Evolutionary conservation across 2,329 filamentous ascomycete species (phyloP), one percentile per base, ranked within the genome.

Genomic region (Fusarium sp.): DNA sequence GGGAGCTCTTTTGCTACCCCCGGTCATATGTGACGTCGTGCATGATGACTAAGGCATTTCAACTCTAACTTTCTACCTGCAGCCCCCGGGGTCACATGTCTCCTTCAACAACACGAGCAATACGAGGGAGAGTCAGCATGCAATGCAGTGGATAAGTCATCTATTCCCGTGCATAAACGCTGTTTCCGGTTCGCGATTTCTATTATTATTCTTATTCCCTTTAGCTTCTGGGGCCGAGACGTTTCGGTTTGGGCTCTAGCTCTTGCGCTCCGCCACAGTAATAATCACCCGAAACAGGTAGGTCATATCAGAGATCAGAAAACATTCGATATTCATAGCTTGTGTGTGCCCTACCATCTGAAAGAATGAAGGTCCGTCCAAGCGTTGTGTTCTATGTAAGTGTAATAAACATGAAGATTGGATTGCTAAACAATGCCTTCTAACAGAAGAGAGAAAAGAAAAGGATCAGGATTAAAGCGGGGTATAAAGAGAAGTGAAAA

Each of bases 11-110:
- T 21, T 27, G 15, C 27, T 41, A 56, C 63, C 69, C 69, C 70
- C 23, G 61, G 70, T 60, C 49, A 45, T 51, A 58, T 67, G 70
- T 73, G 70, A 73, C 70, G 70, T 73, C 66, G 70, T 60, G 52
- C 23, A 68, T 52, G 70, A 73, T 73, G 70, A 73, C 70, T 73
- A 73, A 73, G 62, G 31, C 39, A 25, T 8, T 21, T 45, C 31
- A 41, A 54, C 48, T 38, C 42, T 39, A 21, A n/a, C 41, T 54
- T 27, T 46, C 54, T 52, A 60, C 61, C 63, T 66, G 23, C 27
- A 61, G 41, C 18, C 15, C 37, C 2, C 35, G 45, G 35, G 54
- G 65, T 69, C 66, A 64, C 65, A 63, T 60, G 55, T 33, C 48
- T 46, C 23, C 39, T 44, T 23, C 49, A 38, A 45, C 48, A 62